Base-by-base conservation (phyloP, 2,329 filamentous ascomycete genomes). In the Colletotrichum gigasporum region DNA sequence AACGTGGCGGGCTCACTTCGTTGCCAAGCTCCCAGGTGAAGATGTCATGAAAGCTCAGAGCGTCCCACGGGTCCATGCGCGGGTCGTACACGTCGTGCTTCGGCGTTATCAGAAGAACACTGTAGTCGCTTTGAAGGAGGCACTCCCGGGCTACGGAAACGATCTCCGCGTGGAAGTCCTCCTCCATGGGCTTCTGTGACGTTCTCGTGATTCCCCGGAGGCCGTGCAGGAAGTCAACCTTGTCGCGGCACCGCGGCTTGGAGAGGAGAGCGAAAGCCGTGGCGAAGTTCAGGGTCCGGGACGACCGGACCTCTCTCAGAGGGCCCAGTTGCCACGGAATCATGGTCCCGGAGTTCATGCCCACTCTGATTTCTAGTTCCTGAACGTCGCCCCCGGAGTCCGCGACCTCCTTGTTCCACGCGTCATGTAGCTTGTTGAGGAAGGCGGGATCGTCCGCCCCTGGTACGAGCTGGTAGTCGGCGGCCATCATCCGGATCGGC, bases 261-360 rank as follows among this genome's bases (percentile, higher is more conserved):
- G 52, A 41, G 12, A 55, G 5, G 7, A 55, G 12, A 11, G 52
- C 52, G 5, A 55, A 55, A 2, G 52, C 52, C 52, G 45, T 55
- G 11, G 37, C 52, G 28, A 55, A 55, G 9, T 45, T 55, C 2
- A 26, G 22, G 12, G n/a, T n/a, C 14, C 5, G n/a, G 3, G 12
- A 30, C 4, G 39, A 18, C 18, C 32, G 20, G 14, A 55, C 39
- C 9, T 55, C 39, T 11, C 39, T 30, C 3, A 55, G 39, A 4
- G 52, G 52, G 9, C 52, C 52, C 5, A 55, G 28, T 4, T 30
- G 30, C 52, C 52, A 55, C 3, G 52, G 52, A 0, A 55, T 37
- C 3, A 55, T 14, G 14, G 44, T 55, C 4, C 26, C n/a, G 7
- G 14, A 22, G 5, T 14, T 34, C 52, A 55, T 41, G 2, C 39